Evolutionary conservation across 257 asterid species (phyloP).

Genomic region (Solanum tarijense): DNA sequence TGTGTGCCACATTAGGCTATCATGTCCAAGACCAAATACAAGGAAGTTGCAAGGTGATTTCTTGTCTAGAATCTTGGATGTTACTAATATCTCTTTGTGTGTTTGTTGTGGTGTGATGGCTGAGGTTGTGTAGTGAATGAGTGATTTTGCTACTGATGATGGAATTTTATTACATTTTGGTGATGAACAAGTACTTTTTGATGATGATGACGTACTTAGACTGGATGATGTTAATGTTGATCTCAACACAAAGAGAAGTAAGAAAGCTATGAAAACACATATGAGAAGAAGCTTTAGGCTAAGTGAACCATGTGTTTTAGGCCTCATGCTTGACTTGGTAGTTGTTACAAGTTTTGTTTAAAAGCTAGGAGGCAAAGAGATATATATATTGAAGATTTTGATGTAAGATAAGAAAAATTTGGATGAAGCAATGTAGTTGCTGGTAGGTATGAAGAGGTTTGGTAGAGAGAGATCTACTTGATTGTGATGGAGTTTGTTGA

Average conservation of each 20-base stretch:
- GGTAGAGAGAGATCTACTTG: conserved; percentile 9
- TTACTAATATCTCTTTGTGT: conserved; percentile 50
- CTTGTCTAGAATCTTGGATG: conserved; percentile 39
- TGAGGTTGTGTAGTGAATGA: conserved; percentile 75
- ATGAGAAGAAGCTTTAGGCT: conserved; percentile 11
- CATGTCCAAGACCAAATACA: conserved; percentile 81
- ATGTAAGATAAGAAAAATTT: conserved; percentile 31
- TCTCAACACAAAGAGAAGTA: conserved; percentile 2
- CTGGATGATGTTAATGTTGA: background rate
- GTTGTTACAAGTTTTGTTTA: background rate
- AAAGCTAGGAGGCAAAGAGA: background rate
- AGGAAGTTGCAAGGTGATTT: conserved; percentile 76
- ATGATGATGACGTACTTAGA: background rate
- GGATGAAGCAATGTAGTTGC: conserved; percentile 61
- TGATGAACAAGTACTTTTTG: conserved; percentile 11
- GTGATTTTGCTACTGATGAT: conserved; percentile 37
- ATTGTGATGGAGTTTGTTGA: background rate
- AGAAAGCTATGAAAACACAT: conserved; percentile 3
- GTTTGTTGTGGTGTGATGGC: conserved; percentile 82
- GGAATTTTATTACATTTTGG: conserved; percentile 52
- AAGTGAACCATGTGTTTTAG: conserved; percentile 17
- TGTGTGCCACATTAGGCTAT: conserved; percentile 86
- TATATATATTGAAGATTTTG: background rate
- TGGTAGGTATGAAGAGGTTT: conserved; percentile 46
- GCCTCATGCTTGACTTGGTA: conserved; percentile 39